Evolutionary conservation across 176 grass and related monocot genomes (phyloP).

Genomic region (Dendrocalamus sinicus): DNA sequence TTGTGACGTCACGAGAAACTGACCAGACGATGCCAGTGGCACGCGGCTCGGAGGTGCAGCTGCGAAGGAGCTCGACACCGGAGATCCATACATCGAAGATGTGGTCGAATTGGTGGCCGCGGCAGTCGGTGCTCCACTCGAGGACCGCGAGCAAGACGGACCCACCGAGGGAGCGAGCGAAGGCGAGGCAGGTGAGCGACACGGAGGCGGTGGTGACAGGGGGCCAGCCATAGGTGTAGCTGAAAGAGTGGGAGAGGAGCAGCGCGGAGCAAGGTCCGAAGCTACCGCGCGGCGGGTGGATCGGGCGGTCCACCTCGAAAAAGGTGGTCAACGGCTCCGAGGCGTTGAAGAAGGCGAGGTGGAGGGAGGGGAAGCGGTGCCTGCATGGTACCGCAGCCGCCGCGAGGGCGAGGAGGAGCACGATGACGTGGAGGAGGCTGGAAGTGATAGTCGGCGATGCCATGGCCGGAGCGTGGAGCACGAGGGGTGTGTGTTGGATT

Average conservation of each 20-base stretch:
- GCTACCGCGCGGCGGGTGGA: slow-evolving; percentile 48
- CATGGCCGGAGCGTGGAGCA: slow-evolving; percentile 35
- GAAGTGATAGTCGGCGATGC: slow-evolving; percentile 10
- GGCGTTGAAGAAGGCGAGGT: slow-evolving; percentile 35
- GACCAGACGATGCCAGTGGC: slow-evolving; percentile 61
- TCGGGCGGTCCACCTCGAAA: slow-evolving; percentile 79
- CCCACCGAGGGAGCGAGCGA: not conserved
- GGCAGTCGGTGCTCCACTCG: slow-evolving; percentile 65
- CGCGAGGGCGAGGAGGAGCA: not conserved
- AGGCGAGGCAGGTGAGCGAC: slow-evolving; percentile 44
- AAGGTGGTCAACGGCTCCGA: slow-evolving; percentile 58
- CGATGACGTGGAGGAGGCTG: not conserved
- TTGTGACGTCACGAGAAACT: slow-evolving; percentile 75
- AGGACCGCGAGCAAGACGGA: slow-evolving; percentile 63
- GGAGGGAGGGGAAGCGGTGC: slow-evolving; percentile 4
- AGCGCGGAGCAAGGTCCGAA: slow-evolving; percentile 49
- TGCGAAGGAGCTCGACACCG: slow-evolving; percentile 76
- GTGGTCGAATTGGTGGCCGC: slow-evolving; percentile 68
- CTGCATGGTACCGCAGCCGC: slow-evolving; percentile 3
- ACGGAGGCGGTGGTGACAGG: slow-evolving; percentile 54
- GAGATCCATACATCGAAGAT: slow-evolving; percentile 81
- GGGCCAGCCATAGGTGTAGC: slow-evolving; percentile 41
- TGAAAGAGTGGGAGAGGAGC: slow-evolving; percentile 55
- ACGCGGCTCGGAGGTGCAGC: slow-evolving; percentile 53
- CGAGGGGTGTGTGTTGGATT: no score